These are phyloP conservation scores for Cryptosporidium felis DNA, from an alignment of 169 alveolate species.

Conservation along the genomic window DNA sequence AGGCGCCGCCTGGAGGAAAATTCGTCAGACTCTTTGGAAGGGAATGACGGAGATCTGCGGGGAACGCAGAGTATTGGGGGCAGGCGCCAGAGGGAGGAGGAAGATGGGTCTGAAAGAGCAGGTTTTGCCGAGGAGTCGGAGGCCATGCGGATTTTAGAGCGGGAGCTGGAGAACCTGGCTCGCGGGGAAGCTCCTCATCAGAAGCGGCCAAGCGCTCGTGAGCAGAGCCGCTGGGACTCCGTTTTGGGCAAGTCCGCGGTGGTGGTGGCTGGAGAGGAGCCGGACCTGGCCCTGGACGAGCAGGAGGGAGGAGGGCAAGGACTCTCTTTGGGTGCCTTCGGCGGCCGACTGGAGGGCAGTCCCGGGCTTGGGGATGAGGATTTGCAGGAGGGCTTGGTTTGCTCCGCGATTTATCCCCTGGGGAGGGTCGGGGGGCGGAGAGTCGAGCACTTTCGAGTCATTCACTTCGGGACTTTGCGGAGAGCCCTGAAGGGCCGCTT, in stretches of 20 bases:
- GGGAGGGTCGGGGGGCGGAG: background rate
- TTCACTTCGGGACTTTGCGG: background rate
- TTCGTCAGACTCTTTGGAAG: too few species aligned
- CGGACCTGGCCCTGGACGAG: background rate
- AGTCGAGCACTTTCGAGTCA: slow-evolving; percentile 1
- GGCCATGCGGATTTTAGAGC: background rate
- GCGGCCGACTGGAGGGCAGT: background rate
- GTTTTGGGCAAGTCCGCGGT: background rate
- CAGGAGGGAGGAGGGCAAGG: too few species aligned
- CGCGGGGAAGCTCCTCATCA: background rate
- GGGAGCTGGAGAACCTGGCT: slow-evolving; percentile 4
- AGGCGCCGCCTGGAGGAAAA: too few species aligned
- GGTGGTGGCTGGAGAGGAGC: background rate
- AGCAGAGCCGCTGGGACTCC: slow-evolving; percentile 1
- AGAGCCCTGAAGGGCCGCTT: background rate
- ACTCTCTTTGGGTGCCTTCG: background rate
- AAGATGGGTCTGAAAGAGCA: slow-evolving; percentile 1
- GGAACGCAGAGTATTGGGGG: too few species aligned
- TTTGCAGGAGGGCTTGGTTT: background rate
- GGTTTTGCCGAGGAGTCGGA: slow-evolving; percentile 11
- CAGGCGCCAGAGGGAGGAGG: background rate
- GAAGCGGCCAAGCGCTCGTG: background rate
- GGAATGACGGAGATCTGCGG: too few species aligned
- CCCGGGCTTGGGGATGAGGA: background rate
- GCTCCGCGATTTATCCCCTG: background rate